Evolutionary conservation across 345 rosid genomes (phyloP).

Genomic region (Rubroshorea leprosula): DNA sequence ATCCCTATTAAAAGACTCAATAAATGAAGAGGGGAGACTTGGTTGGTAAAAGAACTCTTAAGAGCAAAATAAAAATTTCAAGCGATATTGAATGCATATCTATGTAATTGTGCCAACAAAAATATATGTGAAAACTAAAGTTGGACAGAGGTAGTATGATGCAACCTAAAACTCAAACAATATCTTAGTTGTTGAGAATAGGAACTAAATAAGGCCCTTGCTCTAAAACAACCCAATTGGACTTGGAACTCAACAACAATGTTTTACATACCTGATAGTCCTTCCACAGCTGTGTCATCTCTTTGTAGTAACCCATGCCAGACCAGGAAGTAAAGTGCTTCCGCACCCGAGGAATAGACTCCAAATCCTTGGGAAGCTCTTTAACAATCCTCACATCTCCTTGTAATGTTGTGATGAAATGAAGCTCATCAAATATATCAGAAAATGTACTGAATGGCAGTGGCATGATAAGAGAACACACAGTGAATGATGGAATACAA

Average conservation of each 20-base stretch:
- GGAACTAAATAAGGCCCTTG: not conserved
- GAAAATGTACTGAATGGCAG: constrained; percentile 50
- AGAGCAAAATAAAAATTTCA: too few relatives aligned
- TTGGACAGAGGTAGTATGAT: too few relatives aligned
- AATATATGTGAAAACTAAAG: too few relatives aligned
- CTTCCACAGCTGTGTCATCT: constrained; percentile 65
- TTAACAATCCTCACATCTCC: constrained; percentile 66
- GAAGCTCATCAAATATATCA: constrained; percentile 73
- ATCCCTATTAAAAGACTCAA: too few relatives aligned
- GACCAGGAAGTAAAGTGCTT: constrained; percentile 93
- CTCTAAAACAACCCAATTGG: not conserved
- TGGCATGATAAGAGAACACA: constrained; percentile 11
- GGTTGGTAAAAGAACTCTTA: too few relatives aligned
- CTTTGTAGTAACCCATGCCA: constrained; percentile 71
- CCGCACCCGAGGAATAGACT: constrained; percentile 66
- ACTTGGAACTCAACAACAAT: constrained; percentile 4
- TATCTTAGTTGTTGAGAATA: not conserved
- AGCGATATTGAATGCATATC: too few relatives aligned
- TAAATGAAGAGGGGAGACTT: too few relatives aligned
- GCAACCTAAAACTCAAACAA: not conserved
- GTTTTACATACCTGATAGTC: constrained; percentile 45
- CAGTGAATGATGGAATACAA: not conserved
- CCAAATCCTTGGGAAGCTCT: constrained; percentile 73
- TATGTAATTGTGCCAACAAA: too few relatives aligned
- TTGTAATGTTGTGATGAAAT: constrained; percentile 54